Conservation (phyloP, 768 basidiomycete genomes). For the Russula abietina region DNA sequence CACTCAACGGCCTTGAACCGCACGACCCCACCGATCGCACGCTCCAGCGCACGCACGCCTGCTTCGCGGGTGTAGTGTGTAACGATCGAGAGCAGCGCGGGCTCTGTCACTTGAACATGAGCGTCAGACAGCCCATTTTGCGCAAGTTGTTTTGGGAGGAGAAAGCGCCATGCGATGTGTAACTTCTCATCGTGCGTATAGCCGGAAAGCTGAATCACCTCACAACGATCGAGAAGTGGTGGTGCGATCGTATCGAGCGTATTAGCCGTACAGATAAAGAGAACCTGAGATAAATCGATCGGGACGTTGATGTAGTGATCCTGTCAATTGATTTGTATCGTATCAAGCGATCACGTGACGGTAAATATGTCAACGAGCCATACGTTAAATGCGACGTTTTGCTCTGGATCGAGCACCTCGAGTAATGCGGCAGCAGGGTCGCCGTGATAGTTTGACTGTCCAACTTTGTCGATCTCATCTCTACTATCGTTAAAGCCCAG, state of each 20-base stretch:
- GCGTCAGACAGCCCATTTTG: slow-evolving; percentile 66
- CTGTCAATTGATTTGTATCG: slow-evolving; percentile 32
- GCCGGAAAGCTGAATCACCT: slow-evolving; percentile 76
- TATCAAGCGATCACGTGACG: neutral
- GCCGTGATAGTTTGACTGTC: slow-evolving; percentile 82
- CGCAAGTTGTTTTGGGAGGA: slow-evolving; percentile 80
- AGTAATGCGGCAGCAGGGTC: slow-evolving; percentile 87
- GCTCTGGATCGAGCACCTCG: slow-evolving; percentile 92
- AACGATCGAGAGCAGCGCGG: slow-evolving; percentile 63
- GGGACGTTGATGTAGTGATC: slow-evolving; percentile 92
- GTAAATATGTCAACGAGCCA: slow-evolving; percentile 24
- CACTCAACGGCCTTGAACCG: slow-evolving; percentile 89
- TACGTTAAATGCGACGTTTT: slow-evolving; percentile 78
- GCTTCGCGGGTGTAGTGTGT: slow-evolving; percentile 86
- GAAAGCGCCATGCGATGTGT: slow-evolving; percentile 79
- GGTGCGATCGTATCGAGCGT: slow-evolving; percentile 82
- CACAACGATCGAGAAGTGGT: slow-evolving; percentile 85
- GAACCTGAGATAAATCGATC: slow-evolving; percentile 78
- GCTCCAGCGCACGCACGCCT: slow-evolving; percentile 86
- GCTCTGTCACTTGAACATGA: slow-evolving; percentile 61
- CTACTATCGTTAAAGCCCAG: slow-evolving; percentile 24
- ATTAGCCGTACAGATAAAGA: slow-evolving; percentile 93
- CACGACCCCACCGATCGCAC: slow-evolving; percentile 84
- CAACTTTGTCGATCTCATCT: slow-evolving; percentile 91
- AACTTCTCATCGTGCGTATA: slow-evolving; percentile 91